Base-by-base conservation (phyloP, 352 stramenopile genomes). In the Globisporangium spiculum region DNA sequence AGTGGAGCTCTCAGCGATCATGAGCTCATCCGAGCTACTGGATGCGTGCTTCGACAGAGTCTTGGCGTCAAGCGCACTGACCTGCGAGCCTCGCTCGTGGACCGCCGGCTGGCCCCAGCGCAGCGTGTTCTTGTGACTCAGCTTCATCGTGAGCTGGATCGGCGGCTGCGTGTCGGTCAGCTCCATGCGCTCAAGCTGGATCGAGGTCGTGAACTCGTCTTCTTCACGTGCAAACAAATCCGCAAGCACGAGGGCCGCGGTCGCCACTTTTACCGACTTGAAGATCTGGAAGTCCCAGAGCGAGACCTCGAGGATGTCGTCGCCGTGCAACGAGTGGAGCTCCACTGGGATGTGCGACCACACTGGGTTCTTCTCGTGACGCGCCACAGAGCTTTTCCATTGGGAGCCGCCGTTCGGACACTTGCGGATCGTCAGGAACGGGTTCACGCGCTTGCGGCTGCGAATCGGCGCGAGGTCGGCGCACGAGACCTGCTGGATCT, bases 251-350 rank as follows among this genome's bases (percentile, higher is more conserved):
- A 89, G 66, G 30, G 72, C 76, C 3, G 79, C 71, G 4, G 75
- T 75, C 22, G 84, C 84, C 22, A 92, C 80, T 38, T 86, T 88
- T 4, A 84, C 68, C 5, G 81, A 84, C 18, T 75, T 82, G 61
- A 92, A 88, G 58, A 92, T 77, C 3, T 72, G 69, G 62, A 90
- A 75, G 71, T 92, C 84, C 80, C 80, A 92, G 3, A 92, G 72
- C 69, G 77, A 81, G n/a, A 90, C 76, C 69, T 89, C 79, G 34
- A 86, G 60, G 9, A 87, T 75, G 41, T 80, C 76, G 26, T 66
- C 65, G 3, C 56, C 62, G 26, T 75, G 69, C 16, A 84, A 60
- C 8, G 75, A 52, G 6, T 78, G 76, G 46, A 86, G 72, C 24
- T 74, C 74, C 10, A 91, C 56, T 0, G 77, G 74, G 18, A 84